A percentile compares a stretch with the other conserved stretches of the same genome.
phyloP scores from a whole-genome alignment of 257 asterid species.

The Gentiana macrophylla region DNA sequence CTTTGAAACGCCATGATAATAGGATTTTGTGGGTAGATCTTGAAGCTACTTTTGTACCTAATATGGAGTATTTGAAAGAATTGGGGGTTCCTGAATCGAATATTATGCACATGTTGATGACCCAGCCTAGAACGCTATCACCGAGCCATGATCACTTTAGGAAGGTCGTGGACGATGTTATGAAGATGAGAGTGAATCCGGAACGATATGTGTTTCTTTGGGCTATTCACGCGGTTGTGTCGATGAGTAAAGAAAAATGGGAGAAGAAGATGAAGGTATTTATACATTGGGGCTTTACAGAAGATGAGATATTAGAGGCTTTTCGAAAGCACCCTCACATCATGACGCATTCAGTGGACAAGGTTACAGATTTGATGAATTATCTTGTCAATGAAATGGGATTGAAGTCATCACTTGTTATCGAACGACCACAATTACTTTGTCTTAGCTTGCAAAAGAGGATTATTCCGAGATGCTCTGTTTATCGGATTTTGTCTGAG shows the following conservation, averaged over 20 bases:
- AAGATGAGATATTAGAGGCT: conserved; percentile 7
- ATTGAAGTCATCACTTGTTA: conserved; percentile 1
- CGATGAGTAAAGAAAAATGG: conserved; percentile 9
- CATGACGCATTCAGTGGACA: conserved; percentile 9
- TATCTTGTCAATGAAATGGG: conserved; percentile 13
- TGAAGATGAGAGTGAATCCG: conserved; percentile 9
- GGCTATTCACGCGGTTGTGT: conserved; percentile 1
- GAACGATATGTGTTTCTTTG: not conserved
- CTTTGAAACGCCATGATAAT: not conserved
- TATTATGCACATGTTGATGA: conserved; percentile 4
- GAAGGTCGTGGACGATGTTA: conserved; percentile 1
- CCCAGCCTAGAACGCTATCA: not conserved
- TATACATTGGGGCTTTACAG: conserved; percentile 24
- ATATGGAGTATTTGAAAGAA: conserved; percentile 2
- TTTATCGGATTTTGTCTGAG: conserved; percentile 10
- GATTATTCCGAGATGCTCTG: conserved; percentile 10
- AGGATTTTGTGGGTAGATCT: not conserved
- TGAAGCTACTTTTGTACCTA: not conserved
- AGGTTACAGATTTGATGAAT: conserved; percentile 4
- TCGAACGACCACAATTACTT: not conserved
- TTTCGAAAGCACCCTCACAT: conserved; percentile 14
- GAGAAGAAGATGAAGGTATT: not conserved
- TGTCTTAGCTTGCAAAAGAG: conserved; percentile 8
- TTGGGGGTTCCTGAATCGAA: conserved; percentile 6
- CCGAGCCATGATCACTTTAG: conserved; percentile 2